phyloP scores from a whole-genome alignment of 2,329 filamentous ascomycete genomes.

The Aspergillus tanneri region DNA sequence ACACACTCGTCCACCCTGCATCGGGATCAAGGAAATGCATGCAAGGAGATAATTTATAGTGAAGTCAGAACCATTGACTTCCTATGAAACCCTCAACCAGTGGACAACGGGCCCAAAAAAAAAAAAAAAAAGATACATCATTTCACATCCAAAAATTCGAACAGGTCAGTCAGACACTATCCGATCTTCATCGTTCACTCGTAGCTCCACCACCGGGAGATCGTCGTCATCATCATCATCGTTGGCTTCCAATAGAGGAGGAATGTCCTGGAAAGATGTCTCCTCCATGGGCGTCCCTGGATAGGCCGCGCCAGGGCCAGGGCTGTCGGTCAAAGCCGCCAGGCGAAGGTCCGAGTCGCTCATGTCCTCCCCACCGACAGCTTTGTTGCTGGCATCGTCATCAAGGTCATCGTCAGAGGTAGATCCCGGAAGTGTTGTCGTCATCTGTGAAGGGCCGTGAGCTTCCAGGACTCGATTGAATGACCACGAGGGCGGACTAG shows the following conservation, averaged over 20 bases:
- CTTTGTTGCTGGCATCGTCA: conserved; percentile 39
- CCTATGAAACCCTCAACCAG: no score
- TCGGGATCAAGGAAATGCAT: no score
- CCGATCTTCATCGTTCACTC: conserved; percentile 37
- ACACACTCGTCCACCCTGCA: no score
- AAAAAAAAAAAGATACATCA: conserved; percentile 1
- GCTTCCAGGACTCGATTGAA: conserved; percentile 34
- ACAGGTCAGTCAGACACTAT: conserved; percentile 17
- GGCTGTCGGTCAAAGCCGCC: conserved; percentile 29
- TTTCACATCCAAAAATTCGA: conserved; percentile 2
- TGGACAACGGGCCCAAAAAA: no score
- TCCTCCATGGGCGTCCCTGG: conserved; percentile 29
- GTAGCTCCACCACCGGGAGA: conserved; percentile 44
- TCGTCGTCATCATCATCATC: conserved; percentile 36
- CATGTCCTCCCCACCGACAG: conserved; percentile 38
- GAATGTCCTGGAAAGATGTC: conserved; percentile 32
- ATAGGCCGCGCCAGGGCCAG: conserved; percentile 19
- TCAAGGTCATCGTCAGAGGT: conserved; percentile 34
- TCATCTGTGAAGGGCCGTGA: conserved; percentile 32
- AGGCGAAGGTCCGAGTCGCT: conserved; percentile 36
- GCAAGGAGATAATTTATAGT: no score
- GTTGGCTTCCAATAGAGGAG: conserved; percentile 30
- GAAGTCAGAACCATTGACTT: no score
- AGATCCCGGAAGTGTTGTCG: conserved; percentile 26
- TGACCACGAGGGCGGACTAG: conserved; percentile 37